Evolutionary conservation across 495 filamentous ascomycete species (phyloP), one percentile per base, ranked within the genome.

Genomic region (Xylaria sp.): DNA sequence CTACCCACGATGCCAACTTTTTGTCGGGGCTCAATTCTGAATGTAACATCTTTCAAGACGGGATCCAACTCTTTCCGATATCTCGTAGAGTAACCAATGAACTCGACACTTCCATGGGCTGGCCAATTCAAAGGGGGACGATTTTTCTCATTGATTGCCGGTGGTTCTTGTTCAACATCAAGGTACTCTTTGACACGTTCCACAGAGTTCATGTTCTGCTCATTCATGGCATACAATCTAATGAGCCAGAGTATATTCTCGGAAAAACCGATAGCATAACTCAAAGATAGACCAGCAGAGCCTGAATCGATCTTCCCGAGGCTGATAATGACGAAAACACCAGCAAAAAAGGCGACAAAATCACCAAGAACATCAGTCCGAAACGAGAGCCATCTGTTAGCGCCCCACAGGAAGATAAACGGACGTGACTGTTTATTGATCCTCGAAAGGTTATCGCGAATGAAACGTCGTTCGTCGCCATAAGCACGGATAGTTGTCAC

Each of bases 161-260:
- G 84, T 0, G 97, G 95, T 80, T 99, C 97, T 76, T 98, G 96
- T 76, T 98, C 96, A 4, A 98, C 92, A 37, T 98, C 94, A 14
- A 99, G 88, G 75, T 98, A 99, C 81, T 99, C 96, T 77, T 95
- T 93, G 74, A 99, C 92, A 67, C 97, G 91, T 82, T 99, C 97
- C n/a, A 99, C 95, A 1, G 94, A 95, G 82, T 99, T 99, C 97
- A 99, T 98, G 80, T 97, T 98, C 82, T 98, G 97, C 79, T 99
- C 97, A 74, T 98, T 97, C 76, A 92, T 86, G 0, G 95, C 91
- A 75, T 98, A 99, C n/a, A 98, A 86, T 26, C 97, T 89, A 33
- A 98, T 94, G 68, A 98, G 90, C 97, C 97, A 99, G 21, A 99
- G 85, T 21, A 99, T 90, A 70, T 98, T 98, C 78, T 98, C 97